Evolutionary conservation across 495 filamentous ascomycete species (phyloP).

Genomic region (Aspergillus carlsbadensis): DNA sequence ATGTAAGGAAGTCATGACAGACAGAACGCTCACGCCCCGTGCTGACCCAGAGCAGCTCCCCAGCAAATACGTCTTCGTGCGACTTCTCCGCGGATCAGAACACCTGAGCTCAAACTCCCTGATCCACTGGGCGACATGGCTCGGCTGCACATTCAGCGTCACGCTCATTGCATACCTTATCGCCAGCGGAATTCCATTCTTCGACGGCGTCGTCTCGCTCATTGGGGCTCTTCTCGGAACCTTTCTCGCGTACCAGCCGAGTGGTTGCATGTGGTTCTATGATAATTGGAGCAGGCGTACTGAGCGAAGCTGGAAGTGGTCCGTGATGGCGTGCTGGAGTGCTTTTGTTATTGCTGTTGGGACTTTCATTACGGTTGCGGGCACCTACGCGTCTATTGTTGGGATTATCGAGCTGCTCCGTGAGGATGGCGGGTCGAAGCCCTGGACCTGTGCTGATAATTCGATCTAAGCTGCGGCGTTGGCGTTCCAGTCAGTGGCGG

Average conservation of each 20-base stretch:
- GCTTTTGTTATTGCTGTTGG: slow-evolving; percentile 27
- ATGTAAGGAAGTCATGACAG: too few relatives aligned
- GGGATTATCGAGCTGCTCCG: slow-evolving; percentile 49
- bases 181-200: slow-evolving; percentile 68
- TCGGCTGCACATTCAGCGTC: slow-evolving; percentile 50
- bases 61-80: slow-evolving; percentile 63
- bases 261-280: background rate
- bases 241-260: background rate
- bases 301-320: too few relatives aligned
- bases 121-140: slow-evolving; percentile 51
- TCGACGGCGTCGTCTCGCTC: slow-evolving; percentile 58
- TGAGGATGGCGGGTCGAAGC: slow-evolving; percentile 5
- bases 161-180: slow-evolving; percentile 64
- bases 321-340: slow-evolving; percentile 18
- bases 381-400: slow-evolving; percentile 52
- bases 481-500: too few relatives aligned
- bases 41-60: too few relatives aligned
- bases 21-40: too few relatives aligned
- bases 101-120: slow-evolving; percentile 56
- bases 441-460: slow-evolving; percentile 21
- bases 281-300: too few relatives aligned
- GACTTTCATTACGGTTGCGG: slow-evolving; percentile 46
- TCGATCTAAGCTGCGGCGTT: too few relatives aligned
- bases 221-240: slow-evolving; percentile 26
- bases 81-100: slow-evolving; percentile 52